These are phyloP conservation scores for Phalaenopsis aphrodite DNA, from an alignment of 106 monocot species.

Conservation along the genomic window DNA sequence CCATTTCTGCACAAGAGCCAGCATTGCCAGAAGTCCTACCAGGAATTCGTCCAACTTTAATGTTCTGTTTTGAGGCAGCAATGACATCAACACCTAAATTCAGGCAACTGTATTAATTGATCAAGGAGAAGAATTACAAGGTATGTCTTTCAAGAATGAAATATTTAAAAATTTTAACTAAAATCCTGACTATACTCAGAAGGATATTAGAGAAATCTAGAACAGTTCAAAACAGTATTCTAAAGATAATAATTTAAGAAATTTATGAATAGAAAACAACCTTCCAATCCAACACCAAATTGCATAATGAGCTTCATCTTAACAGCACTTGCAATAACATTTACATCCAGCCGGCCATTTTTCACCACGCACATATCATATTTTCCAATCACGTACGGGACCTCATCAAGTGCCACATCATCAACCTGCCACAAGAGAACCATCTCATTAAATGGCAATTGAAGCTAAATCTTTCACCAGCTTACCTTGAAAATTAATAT, in stretches of 20 bases:
- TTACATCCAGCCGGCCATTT: constrained; percentile 36
- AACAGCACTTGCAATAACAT: constrained; percentile 59
- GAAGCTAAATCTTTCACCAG: background rate
- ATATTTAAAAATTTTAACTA: background rate
- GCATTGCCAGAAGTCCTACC: constrained; percentile 74
- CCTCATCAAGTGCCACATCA: constrained; percentile 55
- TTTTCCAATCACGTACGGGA: constrained; percentile 55
- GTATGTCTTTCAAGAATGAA: background rate
- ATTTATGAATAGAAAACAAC: constrained; percentile 18
- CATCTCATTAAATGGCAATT: background rate
- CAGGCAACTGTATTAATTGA: constrained; percentile 1
- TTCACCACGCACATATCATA: constrained; percentile 82
- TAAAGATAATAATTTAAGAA: background rate
- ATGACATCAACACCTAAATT: constrained; percentile 72
- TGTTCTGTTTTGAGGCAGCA: constrained; percentile 70
- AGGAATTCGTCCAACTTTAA: constrained; percentile 93
- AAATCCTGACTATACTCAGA: background rate
- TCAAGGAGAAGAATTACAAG: background rate
- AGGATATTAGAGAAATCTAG: background rate
- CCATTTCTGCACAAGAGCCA: constrained; percentile 87
- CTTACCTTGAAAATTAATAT: background rate
- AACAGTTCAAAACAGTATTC: background rate
- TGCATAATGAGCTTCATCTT: constrained; percentile 92
- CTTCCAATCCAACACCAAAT: constrained; percentile 95
- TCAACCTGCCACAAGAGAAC: constrained; percentile 44